Conservation (phyloP, 495 filamentous ascomycete genomes). For the Polyplosphaeria fusca region DNA sequence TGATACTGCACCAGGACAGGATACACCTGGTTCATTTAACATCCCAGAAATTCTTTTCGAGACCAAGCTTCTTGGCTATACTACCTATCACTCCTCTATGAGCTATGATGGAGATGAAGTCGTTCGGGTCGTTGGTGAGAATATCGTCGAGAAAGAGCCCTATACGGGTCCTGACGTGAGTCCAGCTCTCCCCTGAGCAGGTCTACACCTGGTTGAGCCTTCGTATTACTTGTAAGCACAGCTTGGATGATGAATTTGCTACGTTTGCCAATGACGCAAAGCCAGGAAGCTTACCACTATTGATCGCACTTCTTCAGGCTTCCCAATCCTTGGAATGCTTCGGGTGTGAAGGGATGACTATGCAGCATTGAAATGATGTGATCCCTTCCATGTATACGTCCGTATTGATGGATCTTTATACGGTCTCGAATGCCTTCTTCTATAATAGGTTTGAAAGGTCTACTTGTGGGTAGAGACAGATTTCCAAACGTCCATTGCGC, state of each 20-base stretch:
- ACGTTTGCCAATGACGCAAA: too few relatives aligned
- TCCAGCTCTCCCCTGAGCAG: neutral
- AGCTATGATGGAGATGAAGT: conserved; percentile 1
- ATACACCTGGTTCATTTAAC: neutral
- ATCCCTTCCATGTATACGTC: neutral
- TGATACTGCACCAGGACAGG: neutral
- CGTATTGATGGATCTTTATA: neutral
- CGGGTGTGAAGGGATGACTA: neutral
- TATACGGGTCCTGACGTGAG: neutral
- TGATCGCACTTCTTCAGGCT: neutral
- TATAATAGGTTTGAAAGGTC: neutral
- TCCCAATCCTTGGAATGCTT: neutral
- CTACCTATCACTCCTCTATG: neutral
- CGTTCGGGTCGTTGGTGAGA: neutral
- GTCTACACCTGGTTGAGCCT: neutral
- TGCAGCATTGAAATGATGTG: neutral
- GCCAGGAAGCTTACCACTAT: too few relatives aligned
- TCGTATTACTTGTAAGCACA: too few relatives aligned
- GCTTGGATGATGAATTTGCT: too few relatives aligned
- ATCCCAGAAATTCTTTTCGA: neutral
- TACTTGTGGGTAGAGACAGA: neutral
- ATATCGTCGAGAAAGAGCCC: neutral
- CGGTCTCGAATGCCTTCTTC: neutral
- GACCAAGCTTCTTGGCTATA: neutral
- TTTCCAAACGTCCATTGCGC: neutral